Conservation (phyloP, 129 eudicot genomes). For the Flaveria trinervia region DNA sequence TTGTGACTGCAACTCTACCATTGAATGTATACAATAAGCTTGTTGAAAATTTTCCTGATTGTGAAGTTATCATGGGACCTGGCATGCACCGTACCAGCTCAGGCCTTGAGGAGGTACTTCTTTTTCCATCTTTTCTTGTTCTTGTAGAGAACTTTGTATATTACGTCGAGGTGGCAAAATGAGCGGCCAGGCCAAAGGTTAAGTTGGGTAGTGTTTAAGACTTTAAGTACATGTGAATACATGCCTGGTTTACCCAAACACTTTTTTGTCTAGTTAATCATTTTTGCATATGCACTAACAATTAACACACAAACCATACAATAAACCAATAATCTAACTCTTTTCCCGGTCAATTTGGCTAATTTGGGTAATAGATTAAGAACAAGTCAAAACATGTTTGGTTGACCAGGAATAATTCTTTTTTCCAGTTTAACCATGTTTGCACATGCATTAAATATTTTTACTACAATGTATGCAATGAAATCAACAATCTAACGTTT, state of each 20-base stretch:
- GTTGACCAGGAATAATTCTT: background rate
- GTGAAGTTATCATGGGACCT: conserved; percentile 89
- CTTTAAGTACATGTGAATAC: background rate
- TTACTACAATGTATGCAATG: background rate
- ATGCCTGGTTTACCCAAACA: background rate
- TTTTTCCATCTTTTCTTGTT: background rate
- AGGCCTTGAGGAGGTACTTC: conserved; percentile 87
- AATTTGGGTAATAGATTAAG: background rate
- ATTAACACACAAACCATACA: background rate
- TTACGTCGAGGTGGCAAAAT: background rate
- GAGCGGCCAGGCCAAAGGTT: background rate
- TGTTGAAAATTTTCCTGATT: conserved; percentile 84
- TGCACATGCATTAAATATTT: background rate
- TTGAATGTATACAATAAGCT: conserved; percentile 80
- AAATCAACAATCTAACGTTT: background rate
- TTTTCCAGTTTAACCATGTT: background rate
- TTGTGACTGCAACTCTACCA: conserved; percentile 97
- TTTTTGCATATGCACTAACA: background rate
- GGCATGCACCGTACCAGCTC: conserved; percentile 97
- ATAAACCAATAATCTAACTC: background rate
- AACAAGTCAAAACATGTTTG: background rate
- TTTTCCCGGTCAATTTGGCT: background rate
- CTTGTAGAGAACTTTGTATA: background rate
- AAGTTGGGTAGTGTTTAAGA: background rate
- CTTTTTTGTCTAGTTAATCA: background rate